Percentiles rank a stretch among this genome's conserved stretches.
Evolutionary conservation across 805 yeast genomes (phyloP).

Genomic region (Torulaspora maleeae): DNA sequence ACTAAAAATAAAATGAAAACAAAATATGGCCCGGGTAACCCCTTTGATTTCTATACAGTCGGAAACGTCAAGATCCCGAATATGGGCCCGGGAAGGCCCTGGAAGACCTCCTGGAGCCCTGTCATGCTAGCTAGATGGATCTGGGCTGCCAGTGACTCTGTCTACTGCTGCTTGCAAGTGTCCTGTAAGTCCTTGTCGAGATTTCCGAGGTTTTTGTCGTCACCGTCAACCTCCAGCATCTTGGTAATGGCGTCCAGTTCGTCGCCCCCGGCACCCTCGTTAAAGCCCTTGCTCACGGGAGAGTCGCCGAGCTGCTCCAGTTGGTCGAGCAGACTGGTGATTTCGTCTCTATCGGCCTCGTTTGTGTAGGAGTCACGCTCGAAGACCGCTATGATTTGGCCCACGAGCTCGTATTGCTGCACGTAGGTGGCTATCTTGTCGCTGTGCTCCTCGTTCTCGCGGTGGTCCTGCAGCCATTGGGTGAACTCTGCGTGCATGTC

Average conservation of each 20-base stretch:
- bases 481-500: slow-evolving; percentile 73
- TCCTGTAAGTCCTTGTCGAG: slow-evolving; percentile 31
- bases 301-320: slow-evolving; percentile 34
- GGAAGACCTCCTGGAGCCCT: not conserved
- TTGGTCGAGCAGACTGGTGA: slow-evolving; percentile 29
- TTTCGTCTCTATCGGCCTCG: slow-evolving; percentile 20
- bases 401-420: slow-evolving; percentile 58
- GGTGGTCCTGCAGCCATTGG: slow-evolving; percentile 57
- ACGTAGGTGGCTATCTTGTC: slow-evolving; percentile 52
- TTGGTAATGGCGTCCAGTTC: slow-evolving; percentile 22
- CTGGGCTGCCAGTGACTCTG: not conserved
- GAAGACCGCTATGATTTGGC: slow-evolving; percentile 57
- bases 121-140: not conserved
- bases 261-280: slow-evolving; percentile 11
- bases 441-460: slow-evolving; percentile 38
- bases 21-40: slow-evolving; percentile 1
- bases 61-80: too few species aligned
- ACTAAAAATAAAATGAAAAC: not conserved
- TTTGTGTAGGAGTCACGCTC: slow-evolving; percentile 54
- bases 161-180: slow-evolving; percentile 31
- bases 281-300: slow-evolving; percentile 29
- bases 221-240: slow-evolving; percentile 26
- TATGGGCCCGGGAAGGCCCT: not conserved
- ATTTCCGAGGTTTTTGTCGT: slow-evolving; percentile 21
- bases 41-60: too few species aligned